Base-by-base conservation (phyloP, 176 grass and related monocot genomes). In the Eragrostis curvula region DNA sequence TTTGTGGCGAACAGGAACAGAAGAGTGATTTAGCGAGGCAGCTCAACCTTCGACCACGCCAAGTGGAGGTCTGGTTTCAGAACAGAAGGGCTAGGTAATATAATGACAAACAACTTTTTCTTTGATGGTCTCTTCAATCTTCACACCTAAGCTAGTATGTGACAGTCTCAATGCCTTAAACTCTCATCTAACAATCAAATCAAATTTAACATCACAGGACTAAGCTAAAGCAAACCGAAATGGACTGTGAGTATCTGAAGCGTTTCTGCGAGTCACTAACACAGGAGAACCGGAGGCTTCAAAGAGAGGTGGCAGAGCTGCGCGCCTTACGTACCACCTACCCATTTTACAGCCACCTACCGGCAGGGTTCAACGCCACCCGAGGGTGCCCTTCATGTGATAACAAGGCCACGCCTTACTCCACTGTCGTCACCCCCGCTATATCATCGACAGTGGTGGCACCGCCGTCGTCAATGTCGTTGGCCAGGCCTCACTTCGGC, bases 1-100 rank as follows among this genome's bases (percentile, higher is more conserved):
- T 75, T 17, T 53, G 66, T 71, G 23, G 11, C 17, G 24, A 28
- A 12, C 79, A 90, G 88, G 58, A 83, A 39, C 88, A 83, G 7
- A 90, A 86, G 68, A 61, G 73, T 57, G 21, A 67, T 45, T 53
- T 90, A 24, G 88, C 88, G 0, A 79, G 68, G 13, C 60, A 18
- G 84, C 84, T 90, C 32, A 68, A 43, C 10, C 88, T 90, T 74
- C 88, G 79, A 62, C 88, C 88, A 8, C 79, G 88, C 43, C 88
- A 90, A n/a, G 88, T 90, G 53, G 88, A 90, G 68, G 88, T 90
- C 79, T 90, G 88, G 88, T 90, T 90, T 76, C 88, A 90, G 70
- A 90, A 90, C 61, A 78, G 88, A 86, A 86, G 88, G 83, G 88
- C 88, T 6, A 86, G 88, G 88, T 89, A 85, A 71, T 2, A 43